A percentile compares a stretch with the other conserved stretches of the same genome.
Conservation (phyloP, 1,139 yeast genomes). For the Hanseniaspora sp. region DNA sequence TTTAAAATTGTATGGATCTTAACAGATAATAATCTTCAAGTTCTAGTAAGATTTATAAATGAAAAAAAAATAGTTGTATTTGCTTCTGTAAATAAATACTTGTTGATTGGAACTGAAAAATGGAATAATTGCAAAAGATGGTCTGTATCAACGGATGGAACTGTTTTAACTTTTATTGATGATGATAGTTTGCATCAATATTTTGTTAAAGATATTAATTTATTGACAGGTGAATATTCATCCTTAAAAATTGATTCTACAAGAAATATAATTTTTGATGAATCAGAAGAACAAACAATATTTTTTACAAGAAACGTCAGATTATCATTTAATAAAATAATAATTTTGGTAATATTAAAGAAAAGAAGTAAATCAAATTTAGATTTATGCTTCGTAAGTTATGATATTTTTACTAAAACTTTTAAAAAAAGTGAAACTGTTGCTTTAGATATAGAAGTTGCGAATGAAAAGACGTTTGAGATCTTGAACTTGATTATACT, state of each 20-base stretch:
- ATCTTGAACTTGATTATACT: too few species aligned
- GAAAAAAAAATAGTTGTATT: not conserved
- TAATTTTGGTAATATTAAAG: too few species aligned
- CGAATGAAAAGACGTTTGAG: too few species aligned
- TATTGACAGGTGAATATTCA: not conserved
- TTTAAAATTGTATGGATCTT: constrained; percentile 6
- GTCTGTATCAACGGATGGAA: not conserved
- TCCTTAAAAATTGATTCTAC: not conserved
- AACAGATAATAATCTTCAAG: not conserved
- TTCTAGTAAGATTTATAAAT: not conserved
- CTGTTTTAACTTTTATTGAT: not conserved
- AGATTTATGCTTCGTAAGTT: too few species aligned
- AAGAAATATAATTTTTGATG: not conserved
- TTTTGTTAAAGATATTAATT: not conserved
- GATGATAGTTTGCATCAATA: not conserved
- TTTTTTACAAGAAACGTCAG: not conserved
- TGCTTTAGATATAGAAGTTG: too few species aligned
- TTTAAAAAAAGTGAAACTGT: too few species aligned
- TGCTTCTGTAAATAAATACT: not conserved
- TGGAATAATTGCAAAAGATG: not conserved
- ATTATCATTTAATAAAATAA: not conserved
- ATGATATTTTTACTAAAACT: too few species aligned
- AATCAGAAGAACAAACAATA: not conserved
- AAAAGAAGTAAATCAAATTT: too few species aligned
- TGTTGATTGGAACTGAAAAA: not conserved